Percentiles rank a stretch among this genome's conserved stretches.
Conservation (phyloP, 305 asterid species). For the Rubia tinctorum region DNA sequence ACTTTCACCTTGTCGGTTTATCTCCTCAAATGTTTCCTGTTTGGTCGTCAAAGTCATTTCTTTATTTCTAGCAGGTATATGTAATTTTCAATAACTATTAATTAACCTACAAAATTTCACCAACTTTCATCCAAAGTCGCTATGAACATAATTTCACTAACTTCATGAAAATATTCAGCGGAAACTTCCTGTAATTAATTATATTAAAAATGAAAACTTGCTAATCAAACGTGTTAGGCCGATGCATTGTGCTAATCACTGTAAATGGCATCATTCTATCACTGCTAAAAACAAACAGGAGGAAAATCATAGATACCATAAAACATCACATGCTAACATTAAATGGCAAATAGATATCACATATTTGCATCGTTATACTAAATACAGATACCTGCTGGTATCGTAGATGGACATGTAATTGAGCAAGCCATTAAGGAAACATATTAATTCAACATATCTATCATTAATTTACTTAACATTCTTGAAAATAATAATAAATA, state of each 20-base stretch:
- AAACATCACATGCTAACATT: neutral
- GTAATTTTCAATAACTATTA: no score
- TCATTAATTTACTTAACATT: no score
- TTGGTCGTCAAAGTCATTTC: neutral
- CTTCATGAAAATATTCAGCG: no score
- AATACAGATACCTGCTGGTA: conserved; percentile 2
- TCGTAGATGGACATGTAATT: neutral
- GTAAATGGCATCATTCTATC: neutral
- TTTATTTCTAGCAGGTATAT: no score
- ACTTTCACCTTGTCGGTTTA: neutral
- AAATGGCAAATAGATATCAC: neutral
- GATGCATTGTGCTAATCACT: neutral
- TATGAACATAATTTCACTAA: no score
- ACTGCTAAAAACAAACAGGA: neutral
- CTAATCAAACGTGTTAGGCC: neutral
- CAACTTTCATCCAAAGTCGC: no score
- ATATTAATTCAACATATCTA: no score
- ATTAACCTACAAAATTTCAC: no score
- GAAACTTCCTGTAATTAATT: no score
- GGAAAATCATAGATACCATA: neutral
- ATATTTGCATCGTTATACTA: neutral
- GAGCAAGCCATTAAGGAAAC: conserved; percentile 11
- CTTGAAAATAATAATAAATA: no score
- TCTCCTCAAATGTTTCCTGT: conserved; percentile 2
- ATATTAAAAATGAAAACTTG: neutral